These are phyloP conservation scores for Aaosphaeria arxii DNA, from an alignment of 2,329 filamentous ascomycete species.

Conservation along the genomic window DNA sequence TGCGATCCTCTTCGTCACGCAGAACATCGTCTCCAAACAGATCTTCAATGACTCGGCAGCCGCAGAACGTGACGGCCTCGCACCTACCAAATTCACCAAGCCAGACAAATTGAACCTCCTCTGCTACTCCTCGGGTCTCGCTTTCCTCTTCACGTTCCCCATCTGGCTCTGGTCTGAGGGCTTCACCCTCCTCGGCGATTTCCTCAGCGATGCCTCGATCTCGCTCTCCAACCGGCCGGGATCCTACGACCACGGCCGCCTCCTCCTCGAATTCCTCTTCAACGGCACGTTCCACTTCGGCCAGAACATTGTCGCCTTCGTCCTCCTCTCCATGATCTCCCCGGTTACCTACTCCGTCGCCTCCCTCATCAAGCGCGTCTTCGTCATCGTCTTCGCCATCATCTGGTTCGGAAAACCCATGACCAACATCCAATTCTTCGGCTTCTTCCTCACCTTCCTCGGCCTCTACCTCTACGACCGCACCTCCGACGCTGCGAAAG, in stretches of 20 bases:
- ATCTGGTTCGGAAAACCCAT: conserved; percentile 94
- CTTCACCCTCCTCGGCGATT: conserved; percentile 70
- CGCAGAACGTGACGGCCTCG: conserved; percentile 69
- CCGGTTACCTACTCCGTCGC: conserved; percentile 97
- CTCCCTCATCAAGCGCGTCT: conserved; percentile 93
- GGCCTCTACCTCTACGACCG: conserved; percentile 95
- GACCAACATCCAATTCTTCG: conserved; percentile 75
- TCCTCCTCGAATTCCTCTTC: conserved; percentile 85
- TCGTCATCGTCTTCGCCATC: conserved; percentile 92
- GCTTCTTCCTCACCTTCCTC: conserved; percentile 84
- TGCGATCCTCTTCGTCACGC: conserved; percentile 93
- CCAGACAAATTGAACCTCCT: conserved; percentile 95
- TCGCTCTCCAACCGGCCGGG: conserved; percentile 74
- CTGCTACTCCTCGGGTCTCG: conserved; percentile 93
- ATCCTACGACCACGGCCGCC: conserved; percentile 60
- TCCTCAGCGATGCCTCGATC: conserved; percentile 77
- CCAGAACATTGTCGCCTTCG: conserved; percentile 92
- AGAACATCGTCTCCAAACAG: conserved; percentile 98
- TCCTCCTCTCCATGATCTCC: conserved; percentile 87
- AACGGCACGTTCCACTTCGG: conserved; percentile 96
- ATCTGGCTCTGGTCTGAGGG: conserved; percentile 95
- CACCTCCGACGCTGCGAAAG: conserved; percentile 82
- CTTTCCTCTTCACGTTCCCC: conserved; percentile 81
- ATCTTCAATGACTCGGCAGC: conserved; percentile 92
- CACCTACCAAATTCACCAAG: conserved; percentile 63